Evolutionary conservation across 139 green algal species (phyloP).

Genomic region (Picochlorum sp.): DNA sequence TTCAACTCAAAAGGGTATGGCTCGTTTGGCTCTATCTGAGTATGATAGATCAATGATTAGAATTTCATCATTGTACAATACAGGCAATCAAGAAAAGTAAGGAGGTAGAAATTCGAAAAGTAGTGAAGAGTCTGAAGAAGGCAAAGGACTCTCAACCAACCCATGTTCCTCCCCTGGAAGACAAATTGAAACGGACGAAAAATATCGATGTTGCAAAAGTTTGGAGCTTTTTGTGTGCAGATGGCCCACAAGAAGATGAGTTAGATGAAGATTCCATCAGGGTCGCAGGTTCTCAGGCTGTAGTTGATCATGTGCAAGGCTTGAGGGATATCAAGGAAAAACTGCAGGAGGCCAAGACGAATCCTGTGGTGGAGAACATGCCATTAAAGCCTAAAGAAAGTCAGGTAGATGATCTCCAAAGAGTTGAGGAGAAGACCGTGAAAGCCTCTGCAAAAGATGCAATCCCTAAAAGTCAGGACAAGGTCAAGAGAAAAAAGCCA

Average conservation of each 20-base stretch:
- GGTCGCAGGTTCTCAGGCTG: background rate
- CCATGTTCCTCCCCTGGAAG: background rate
- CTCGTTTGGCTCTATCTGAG: background rate
- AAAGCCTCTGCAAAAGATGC: background rate
- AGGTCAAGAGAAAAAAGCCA: slow-evolving; percentile 5
- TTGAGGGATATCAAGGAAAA: slow-evolving; percentile 1
- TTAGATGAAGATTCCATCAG: background rate
- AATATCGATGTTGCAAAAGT: background rate
- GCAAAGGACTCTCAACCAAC: background rate
- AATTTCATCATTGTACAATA: background rate
- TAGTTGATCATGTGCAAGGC: background rate
- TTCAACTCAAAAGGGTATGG: slow-evolving; percentile 2
- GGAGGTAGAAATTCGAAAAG: slow-evolving; percentile 4
- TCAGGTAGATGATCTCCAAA: background rate
- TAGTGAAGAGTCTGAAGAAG: slow-evolving; percentile 2
- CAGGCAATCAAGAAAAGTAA: slow-evolving; percentile 13
- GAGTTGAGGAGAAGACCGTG: background rate
- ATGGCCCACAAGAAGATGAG: too few relatives aligned
- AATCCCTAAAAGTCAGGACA: background rate
- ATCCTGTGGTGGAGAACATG: too few relatives aligned
- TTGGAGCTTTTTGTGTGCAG: background rate
- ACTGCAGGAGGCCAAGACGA: background rate
- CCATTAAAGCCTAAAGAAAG: too few relatives aligned
- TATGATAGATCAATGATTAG: background rate
- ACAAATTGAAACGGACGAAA: background rate